Evolutionary conservation across 2,329 filamentous ascomycete genomes (phyloP).

Genomic region (Dichotomopilus funicola): DNA sequence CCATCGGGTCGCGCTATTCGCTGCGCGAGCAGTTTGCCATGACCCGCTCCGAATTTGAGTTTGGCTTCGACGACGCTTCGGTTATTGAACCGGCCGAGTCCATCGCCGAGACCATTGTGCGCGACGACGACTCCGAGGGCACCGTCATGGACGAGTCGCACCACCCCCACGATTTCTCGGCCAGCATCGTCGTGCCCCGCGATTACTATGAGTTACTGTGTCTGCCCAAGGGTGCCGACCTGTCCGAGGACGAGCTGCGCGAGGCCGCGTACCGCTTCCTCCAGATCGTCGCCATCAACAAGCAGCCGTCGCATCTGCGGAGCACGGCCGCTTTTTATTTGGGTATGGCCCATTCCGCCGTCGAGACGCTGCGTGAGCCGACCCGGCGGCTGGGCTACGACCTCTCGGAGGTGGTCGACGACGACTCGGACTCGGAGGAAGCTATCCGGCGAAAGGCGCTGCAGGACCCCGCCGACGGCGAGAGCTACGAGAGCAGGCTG

Average conservation of each 20-base stretch:
- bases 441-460: slow-evolving; percentile 15
- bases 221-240: slow-evolving; percentile 30
- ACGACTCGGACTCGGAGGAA: slow-evolving; percentile 20
- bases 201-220: slow-evolving; percentile 42
- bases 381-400: slow-evolving; percentile 38
- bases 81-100: slow-evolving; percentile 32
- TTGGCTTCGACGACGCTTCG: slow-evolving; percentile 42
- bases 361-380: slow-evolving; percentile 43
- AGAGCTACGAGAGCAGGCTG: slow-evolving; percentile 20
- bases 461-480: slow-evolving; percentile 8
- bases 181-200: slow-evolving; percentile 16
- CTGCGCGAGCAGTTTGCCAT: slow-evolving; percentile 43
- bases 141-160: slow-evolving; percentile 15
- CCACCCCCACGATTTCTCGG: neutral
- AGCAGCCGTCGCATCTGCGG: slow-evolving; percentile 34
- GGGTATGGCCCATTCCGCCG: slow-evolving; percentile 36
- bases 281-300: slow-evolving; percentile 39
- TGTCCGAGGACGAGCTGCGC: slow-evolving; percentile 34
- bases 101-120: slow-evolving; percentile 16
- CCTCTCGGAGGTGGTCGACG: slow-evolving; percentile 18
- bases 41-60: slow-evolving; percentile 41
- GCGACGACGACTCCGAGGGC: slow-evolving; percentile 23
- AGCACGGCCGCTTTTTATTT: slow-evolving; percentile 37
- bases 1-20: slow-evolving; percentile 29
- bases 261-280: slow-evolving; percentile 40